Evolutionary conservation across 345 rosid species (phyloP).

Genomic region (Lumnitzera racemosa): DNA sequence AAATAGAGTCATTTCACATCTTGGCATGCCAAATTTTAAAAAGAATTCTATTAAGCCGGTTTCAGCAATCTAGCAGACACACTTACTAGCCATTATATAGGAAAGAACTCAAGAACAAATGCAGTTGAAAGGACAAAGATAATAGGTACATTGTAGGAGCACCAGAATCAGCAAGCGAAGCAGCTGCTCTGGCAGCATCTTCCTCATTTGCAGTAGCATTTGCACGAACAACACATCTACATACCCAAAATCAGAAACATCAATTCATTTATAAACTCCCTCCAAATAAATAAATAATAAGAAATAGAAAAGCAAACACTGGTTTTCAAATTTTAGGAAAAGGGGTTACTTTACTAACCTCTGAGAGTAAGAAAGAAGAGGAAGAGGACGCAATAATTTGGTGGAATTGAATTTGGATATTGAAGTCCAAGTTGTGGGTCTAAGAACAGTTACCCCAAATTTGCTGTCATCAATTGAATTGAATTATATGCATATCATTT

Average conservation of each 20-base stretch:
- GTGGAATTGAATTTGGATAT: not conserved
- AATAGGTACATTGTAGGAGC: constrained; percentile 74
- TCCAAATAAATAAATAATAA: not conserved
- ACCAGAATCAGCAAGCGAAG: constrained; percentile 49
- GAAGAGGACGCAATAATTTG: constrained; percentile 10
- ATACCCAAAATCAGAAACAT: constrained; percentile 4
- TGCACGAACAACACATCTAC: constrained; percentile 40
- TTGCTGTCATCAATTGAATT: constrained; percentile 21
- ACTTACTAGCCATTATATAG: not conserved
- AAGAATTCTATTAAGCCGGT: too few species aligned
- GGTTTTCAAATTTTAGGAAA: not conserved
- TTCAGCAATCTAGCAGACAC: too few species aligned
- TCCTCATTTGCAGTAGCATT: constrained; percentile 65
- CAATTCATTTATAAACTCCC: constrained; percentile 4
- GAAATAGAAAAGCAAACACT: not conserved
- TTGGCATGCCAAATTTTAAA: too few species aligned
- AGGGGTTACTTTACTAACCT: constrained; percentile 23
- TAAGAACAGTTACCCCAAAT: constrained; percentile 20
- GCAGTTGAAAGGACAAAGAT: not conserved
- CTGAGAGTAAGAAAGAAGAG: constrained; percentile 21
- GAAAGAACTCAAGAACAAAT: not conserved
- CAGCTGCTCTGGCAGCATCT: constrained; percentile 69
- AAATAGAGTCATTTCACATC: too few species aligned
- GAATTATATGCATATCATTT: not conserved
- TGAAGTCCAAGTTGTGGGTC: constrained; percentile 14